Conservation (phyloP, 73 alveolate genomes). For the Halteria grandinella region DNA sequence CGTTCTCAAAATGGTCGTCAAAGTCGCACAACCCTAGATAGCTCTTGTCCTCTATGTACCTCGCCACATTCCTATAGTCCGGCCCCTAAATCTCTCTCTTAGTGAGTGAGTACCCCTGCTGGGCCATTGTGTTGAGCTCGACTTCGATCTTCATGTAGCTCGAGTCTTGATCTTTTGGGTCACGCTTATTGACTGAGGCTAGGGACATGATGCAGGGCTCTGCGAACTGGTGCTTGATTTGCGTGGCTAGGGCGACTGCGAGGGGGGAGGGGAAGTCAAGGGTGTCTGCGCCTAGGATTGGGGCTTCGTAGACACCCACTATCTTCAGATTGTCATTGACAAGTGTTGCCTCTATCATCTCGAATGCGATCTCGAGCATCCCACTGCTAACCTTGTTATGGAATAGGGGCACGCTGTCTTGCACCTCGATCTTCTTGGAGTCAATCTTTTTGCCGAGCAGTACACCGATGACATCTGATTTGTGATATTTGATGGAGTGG, state of each 20-base stretch:
- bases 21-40: slow-evolving; percentile 21
- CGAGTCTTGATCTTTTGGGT: no score
- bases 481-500: slow-evolving; percentile 54
- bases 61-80: not conserved
- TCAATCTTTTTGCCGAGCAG: slow-evolving; percentile 41
- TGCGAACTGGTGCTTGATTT: no score
- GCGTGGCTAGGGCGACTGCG: no score
- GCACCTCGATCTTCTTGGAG: not conserved
- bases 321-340: not conserved
- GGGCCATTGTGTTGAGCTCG: not conserved
- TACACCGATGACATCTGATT: slow-evolving; percentile 52
- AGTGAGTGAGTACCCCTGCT: not conserved
- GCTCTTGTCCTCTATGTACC: not conserved
- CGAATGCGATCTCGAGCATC: slow-evolving; percentile 58
- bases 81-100: not conserved
- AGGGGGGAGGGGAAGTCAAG: no score
- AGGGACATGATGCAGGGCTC: no score
- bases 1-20: slow-evolving; percentile 47
- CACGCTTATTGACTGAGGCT: no score
- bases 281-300: no score
- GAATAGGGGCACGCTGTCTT: slow-evolving; percentile 57
- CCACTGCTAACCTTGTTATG: slow-evolving; percentile 53
- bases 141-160: no score
- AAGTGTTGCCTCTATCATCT: slow-evolving; percentile 27
- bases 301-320: slow-evolving; percentile 18